These are phyloP conservation scores for Lachnellula subtilissima DNA, from an alignment of 2,329 filamentous ascomycete species.

Conservation along the genomic window DNA sequence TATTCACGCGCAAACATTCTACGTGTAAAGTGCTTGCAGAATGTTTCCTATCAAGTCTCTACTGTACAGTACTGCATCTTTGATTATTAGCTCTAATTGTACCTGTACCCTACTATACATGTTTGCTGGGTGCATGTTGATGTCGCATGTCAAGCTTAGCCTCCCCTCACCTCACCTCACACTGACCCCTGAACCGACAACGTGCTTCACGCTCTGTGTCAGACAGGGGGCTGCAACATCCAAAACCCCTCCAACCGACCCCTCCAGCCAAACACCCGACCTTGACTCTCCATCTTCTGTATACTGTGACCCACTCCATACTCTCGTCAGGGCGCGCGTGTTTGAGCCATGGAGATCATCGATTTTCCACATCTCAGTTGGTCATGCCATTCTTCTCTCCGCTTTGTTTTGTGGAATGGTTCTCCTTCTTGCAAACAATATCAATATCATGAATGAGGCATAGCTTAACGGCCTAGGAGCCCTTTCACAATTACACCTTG, in stretches of 20 bases:
- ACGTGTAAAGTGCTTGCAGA: not conserved
- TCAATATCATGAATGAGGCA: slow-evolving; percentile 16
- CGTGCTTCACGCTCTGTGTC: slow-evolving; percentile 12
- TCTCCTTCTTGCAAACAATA: slow-evolving; percentile 19
- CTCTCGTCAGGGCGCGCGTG: slow-evolving; percentile 18
- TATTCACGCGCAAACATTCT: not conserved
- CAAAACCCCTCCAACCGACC: slow-evolving; percentile 5
- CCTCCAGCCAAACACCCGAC: slow-evolving; percentile 8
- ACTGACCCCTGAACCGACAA: not conserved
- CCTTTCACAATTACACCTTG: slow-evolving; percentile 19
- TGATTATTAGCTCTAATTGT: no score
- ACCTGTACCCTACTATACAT: not conserved
- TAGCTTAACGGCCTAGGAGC: slow-evolving; percentile 26
- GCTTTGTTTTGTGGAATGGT: slow-evolving; percentile 8
- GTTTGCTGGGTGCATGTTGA: not conserved
- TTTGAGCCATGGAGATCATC: slow-evolving; percentile 25
- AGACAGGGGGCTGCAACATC: slow-evolving; percentile 14
- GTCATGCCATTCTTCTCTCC: slow-evolving; percentile 9
- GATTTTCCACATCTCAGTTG: slow-evolving; percentile 13
- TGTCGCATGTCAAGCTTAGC: not conserved
- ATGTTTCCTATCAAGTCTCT: not conserved
- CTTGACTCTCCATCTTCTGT: slow-evolving; percentile 10
- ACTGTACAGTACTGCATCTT: no score
- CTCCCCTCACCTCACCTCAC: not conserved
- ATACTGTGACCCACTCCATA: slow-evolving; percentile 16